Evolutionary conservation across 257 asterid species (phyloP), one percentile per base, ranked within the genome.

Genomic region (Solanum chaucha): DNA sequence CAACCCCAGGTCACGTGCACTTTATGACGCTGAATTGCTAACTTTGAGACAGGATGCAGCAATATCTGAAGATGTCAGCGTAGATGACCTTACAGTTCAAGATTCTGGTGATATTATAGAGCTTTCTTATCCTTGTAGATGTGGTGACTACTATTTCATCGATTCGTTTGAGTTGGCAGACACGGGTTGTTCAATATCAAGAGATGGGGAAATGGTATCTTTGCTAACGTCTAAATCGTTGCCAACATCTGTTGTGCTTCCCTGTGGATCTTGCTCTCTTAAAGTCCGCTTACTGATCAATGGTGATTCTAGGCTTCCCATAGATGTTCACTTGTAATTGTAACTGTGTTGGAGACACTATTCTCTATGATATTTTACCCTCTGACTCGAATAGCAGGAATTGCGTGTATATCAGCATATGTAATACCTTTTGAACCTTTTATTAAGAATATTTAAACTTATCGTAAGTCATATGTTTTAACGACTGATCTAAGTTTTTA

Each of bases 231-330:
- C 88, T 3, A 89, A 87, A 48, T 83, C 93, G 34, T 84, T 87
- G 26, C 91, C 93, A 12, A 90, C 92, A 30, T 91, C 95, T 17
- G 75, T 93, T 59, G 89, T 94, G 89, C 93, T 95, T 91, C 98
- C 98, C 4, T 94, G 98, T 87, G 95, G 98, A 7, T 94, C 97
- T 32, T 95, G 98, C 88, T 95, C 98, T 35, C 93, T 91, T 80
- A 95, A 93, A 88, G 90, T 95, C 17, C 89, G 92, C 35, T 81
- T 94, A 35, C 68, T 90, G 28, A 88, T 94, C 72, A 92, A 90
- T 87, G 87, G 89, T 28, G 70, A 89, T 87, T 67, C 74, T 86
- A 85, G 82, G 65, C 86, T 90, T 80, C 88, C 78, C 35, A 87
- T 46, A 51, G 87, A 88, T 30, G 58, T 61, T 65, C 61, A 83